Conservation (phyloP, 2,329 filamentous ascomycete genomes). For the Corinectria fuckeliana region DNA sequence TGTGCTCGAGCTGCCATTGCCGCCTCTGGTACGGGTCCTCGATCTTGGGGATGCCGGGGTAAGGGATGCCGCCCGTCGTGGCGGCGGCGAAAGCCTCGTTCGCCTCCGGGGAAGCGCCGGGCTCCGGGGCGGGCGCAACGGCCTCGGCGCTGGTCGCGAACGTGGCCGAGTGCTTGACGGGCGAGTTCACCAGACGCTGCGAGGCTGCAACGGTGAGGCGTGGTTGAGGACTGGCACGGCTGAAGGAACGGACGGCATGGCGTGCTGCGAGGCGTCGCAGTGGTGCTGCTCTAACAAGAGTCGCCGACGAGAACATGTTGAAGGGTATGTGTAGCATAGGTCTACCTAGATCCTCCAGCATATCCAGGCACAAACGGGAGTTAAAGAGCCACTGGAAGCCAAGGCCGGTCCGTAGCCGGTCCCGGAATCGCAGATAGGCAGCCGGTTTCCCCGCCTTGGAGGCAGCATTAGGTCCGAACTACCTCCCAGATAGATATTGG, state of each 20-base stretch:
- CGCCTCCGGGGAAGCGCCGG: constrained; percentile 3
- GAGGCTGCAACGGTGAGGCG: constrained; percentile 2
- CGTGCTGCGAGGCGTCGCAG: constrained; percentile 20
- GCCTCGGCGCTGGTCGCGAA: constrained; percentile 34
- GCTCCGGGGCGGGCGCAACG: constrained; percentile 9
- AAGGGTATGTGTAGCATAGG: neutral
- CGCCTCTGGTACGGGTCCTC: constrained; percentile 51
- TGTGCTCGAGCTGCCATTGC: constrained; percentile 48
- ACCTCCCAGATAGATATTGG: neutral
- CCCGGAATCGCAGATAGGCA: constrained; percentile 17
- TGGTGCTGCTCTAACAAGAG: constrained; percentile 16
- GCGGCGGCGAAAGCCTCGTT: constrained; percentile 37
- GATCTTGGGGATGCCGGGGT: constrained; percentile 63
- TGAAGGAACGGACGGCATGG: constrained; percentile 22
- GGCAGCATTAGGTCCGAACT: constrained; percentile 13
- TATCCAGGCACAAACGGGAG: neutral
- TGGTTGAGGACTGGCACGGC: constrained; percentile 1
- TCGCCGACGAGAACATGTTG: constrained; percentile 23
- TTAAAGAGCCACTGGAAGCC: neutral
- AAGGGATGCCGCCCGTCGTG: constrained; percentile 39
- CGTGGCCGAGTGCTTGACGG: constrained; percentile 8
- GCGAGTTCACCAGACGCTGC: neutral
- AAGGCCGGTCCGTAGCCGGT: constrained; percentile 8
- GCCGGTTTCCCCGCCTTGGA: constrained; percentile 18
- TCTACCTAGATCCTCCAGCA: neutral